These are phyloP conservation scores for Skeletonema grethae DNA, from an alignment of 108 stramenopile genomes.

Conservation along the genomic window DNA sequence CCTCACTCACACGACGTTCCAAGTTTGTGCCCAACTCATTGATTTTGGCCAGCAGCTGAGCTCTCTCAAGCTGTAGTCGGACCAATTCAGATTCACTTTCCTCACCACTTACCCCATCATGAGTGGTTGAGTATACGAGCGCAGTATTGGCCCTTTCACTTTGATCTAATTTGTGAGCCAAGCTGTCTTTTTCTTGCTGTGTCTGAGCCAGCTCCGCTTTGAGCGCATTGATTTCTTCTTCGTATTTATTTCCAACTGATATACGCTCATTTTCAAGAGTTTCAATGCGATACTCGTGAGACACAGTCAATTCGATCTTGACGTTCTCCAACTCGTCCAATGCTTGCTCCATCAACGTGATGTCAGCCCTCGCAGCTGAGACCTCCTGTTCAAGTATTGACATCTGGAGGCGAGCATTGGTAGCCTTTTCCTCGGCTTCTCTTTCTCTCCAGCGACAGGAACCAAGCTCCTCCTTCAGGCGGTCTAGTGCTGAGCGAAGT, in stretches of 20 bases:
- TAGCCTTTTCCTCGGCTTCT: slow-evolving; percentile 61
- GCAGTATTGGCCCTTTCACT: slow-evolving; percentile 72
- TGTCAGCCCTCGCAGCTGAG: slow-evolving; percentile 66
- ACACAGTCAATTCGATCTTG: slow-evolving; percentile 62
- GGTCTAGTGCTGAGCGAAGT: slow-evolving; percentile 60
- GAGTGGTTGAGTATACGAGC: slow-evolving; percentile 41
- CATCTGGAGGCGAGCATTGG: slow-evolving; percentile 60
- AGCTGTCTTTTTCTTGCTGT: slow-evolving; percentile 67
- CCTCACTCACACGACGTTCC: slow-evolving; percentile 73
- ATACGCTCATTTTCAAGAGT: slow-evolving; percentile 67
- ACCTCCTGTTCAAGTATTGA: slow-evolving; percentile 78
- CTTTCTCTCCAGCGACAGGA: slow-evolving; percentile 61
- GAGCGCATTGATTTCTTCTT: slow-evolving; percentile 57
- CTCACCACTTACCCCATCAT: slow-evolving; percentile 21
- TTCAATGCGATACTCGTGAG: slow-evolving; percentile 74
- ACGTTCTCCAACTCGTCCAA: slow-evolving; percentile 70
- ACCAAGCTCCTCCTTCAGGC: slow-evolving; percentile 65
- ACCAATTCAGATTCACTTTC: slow-evolving; percentile 55
- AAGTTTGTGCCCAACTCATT: slow-evolving; percentile 60
- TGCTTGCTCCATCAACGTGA: slow-evolving; percentile 66
- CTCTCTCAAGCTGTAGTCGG: slow-evolving; percentile 74
- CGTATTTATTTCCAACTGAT: slow-evolving; percentile 53
- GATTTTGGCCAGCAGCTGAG: slow-evolving; percentile 64
- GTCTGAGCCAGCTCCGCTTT: slow-evolving; percentile 66
- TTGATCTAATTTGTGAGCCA: slow-evolving; percentile 67